A percentile compares a stretch with the other conserved stretches of the same genome.
phyloP scores from a whole-genome alignment of 352 stramenopile genomes.

The Phytophthora nicotianae region DNA sequence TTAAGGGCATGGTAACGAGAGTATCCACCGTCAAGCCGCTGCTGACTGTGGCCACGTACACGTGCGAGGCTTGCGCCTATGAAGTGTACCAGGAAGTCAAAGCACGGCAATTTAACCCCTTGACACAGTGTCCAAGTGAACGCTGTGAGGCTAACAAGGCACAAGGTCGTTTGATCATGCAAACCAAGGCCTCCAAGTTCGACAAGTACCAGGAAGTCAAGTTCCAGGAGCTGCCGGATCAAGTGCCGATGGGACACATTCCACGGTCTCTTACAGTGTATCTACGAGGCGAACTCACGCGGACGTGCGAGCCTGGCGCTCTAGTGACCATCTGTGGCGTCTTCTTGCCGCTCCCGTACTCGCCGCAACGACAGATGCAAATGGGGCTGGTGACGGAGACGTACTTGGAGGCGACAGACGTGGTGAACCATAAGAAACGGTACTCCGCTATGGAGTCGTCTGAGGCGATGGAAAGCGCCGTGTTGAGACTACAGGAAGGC shows the following conservation, averaged over 20 bases:
- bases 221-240: constrained; percentile 93
- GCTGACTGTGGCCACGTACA: constrained; percentile 97
- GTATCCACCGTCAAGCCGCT: constrained; percentile 98
- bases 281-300: constrained; percentile 91
- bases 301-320: constrained; percentile 94
- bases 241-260: constrained; percentile 99
- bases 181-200: constrained; percentile 98
- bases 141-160: constrained; percentile 86
- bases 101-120: constrained; percentile 93
- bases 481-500: constrained; percentile 73
- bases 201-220: constrained; percentile 99
- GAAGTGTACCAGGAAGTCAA: constrained; percentile 98
- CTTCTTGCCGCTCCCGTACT: constrained; percentile 94
- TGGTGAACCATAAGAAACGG: constrained; percentile 97
- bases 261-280: constrained; percentile 94
- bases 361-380: constrained; percentile 94
- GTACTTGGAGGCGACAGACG: constrained; percentile 95
- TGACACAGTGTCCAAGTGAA: constrained; percentile 90
- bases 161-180: constrained; percentile 89
- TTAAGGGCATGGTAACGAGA: constrained; percentile 98
- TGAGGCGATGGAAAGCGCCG: constrained; percentile 82
- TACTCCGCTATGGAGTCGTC: constrained; percentile 94
- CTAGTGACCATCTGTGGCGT: constrained; percentile 97
- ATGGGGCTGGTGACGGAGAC: constrained; percentile 98
- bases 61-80: constrained; percentile 95